A percentile compares a stretch with the other conserved stretches of the same genome.
Evolutionary conservation across 2,329 filamentous ascomycete species (phyloP).

Genomic region (Orbilia oligospora): DNA sequence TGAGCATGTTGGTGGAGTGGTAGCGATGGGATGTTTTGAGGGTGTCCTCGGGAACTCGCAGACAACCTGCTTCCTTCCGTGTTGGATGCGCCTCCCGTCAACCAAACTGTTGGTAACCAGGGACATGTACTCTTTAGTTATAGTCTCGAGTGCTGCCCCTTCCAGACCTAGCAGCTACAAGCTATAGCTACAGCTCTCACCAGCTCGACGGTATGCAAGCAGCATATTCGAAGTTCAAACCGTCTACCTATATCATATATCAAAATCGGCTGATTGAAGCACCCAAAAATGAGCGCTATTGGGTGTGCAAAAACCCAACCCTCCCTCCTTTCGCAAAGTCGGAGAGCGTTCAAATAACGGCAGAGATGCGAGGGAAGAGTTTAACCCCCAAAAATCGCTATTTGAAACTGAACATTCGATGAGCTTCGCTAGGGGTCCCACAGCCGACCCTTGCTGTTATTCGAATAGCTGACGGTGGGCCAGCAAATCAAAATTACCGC

Average conservation of each 20-base stretch:
- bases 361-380: slow-evolving; percentile 4
- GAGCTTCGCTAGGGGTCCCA: slow-evolving; percentile 16
- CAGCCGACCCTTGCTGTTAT: slow-evolving; percentile 23
- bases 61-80: slow-evolving; percentile 24
- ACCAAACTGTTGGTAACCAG: slow-evolving; percentile 17
- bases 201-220: not conserved
- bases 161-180: not conserved
- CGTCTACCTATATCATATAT: not conserved
- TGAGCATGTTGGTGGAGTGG: slow-evolving; percentile 19
- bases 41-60: slow-evolving; percentile 23
- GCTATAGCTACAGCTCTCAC: slow-evolving; percentile 6
- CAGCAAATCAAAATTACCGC: slow-evolving; percentile 59
- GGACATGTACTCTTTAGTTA: too few relatives aligned
- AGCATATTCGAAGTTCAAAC: not conserved
- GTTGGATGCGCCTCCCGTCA: slow-evolving; percentile 30
- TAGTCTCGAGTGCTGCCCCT: too few relatives aligned
- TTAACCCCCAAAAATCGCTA: slow-evolving; percentile 39
- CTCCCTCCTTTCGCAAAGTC: not conserved
- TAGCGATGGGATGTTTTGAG: not conserved
- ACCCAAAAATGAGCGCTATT: not conserved
- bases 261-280: not conserved
- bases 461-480: not conserved
- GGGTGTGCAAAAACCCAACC: not conserved
- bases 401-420: slow-evolving; percentile 36
- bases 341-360: not conserved